Conservation (phyloP, 2,329 filamentous ascomycete species). For the Fusarium pseudocircinatum region DNA sequence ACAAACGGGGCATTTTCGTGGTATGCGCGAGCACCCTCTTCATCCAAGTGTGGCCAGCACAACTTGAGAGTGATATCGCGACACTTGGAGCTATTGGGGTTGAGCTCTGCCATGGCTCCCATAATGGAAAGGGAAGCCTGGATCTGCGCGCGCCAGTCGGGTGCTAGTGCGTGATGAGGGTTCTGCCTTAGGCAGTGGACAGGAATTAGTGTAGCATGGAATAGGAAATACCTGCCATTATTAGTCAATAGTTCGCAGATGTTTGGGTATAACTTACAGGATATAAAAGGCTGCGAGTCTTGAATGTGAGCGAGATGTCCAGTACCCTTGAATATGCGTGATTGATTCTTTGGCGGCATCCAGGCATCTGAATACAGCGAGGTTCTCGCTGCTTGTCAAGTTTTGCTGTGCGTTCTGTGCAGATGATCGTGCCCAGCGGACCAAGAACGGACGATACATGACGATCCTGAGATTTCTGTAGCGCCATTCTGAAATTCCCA, state of each 20-base stretch:
- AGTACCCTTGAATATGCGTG: slow-evolving; percentile 9
- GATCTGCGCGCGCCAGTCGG: slow-evolving; percentile 29
- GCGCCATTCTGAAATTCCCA: slow-evolving; percentile 21
- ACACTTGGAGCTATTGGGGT: slow-evolving; percentile 34
- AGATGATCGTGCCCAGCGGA: slow-evolving; percentile 19
- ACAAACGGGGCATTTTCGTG: slow-evolving; percentile 12
- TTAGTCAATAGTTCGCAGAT: neutral
- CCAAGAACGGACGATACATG: slow-evolving; percentile 27
- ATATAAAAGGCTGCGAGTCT: slow-evolving; percentile 26
- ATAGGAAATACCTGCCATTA: slow-evolving; percentile 13
- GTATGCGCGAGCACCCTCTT: slow-evolving; percentile 13
- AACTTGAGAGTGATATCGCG: slow-evolving; percentile 33
- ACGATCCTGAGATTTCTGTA: slow-evolving; percentile 25
- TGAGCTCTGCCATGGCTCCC: slow-evolving; percentile 29
- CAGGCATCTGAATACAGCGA: slow-evolving; percentile 23
- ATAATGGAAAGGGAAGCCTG: slow-evolving; percentile 26
- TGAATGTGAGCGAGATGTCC: slow-evolving; percentile 19
- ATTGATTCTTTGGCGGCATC: slow-evolving; percentile 26
- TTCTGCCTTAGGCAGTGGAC: slow-evolving; percentile 23
- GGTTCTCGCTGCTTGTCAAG: slow-evolving; percentile 19
- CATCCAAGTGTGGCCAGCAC: slow-evolving; percentile 29
- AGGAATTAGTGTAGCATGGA: slow-evolving; percentile 26
- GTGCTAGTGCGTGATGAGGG: slow-evolving; percentile 13
- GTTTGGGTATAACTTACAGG: neutral
- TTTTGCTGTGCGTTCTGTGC: slow-evolving; percentile 12